Conservation (phyloP, 2,329 filamentous ascomycete genomes). For the Lecanicillium sp. region DNA sequence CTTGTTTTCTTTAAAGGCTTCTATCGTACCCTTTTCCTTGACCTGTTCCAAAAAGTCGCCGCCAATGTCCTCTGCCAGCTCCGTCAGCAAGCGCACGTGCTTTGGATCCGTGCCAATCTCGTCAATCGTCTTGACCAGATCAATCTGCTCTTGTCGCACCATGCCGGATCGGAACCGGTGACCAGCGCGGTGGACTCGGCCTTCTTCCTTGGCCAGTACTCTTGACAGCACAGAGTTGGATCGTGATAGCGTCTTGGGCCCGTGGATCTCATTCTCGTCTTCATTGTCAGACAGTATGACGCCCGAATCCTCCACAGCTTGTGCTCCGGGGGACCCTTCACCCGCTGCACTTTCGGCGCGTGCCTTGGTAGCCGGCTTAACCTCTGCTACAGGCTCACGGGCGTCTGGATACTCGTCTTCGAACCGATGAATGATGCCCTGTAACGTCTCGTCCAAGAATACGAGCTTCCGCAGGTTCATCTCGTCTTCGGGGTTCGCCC, state of each 20-base stretch:
- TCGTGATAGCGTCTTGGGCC: constrained; percentile 34
- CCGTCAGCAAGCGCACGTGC: constrained; percentile 45
- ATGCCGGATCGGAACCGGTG: constrained; percentile 48
- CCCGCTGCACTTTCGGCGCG: constrained; percentile 4
- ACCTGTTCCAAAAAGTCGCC: constrained; percentile 50
- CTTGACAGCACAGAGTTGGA: constrained; percentile 46
- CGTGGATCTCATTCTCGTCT: constrained; percentile 37
- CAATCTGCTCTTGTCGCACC: constrained; percentile 42
- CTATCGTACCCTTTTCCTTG: constrained; percentile 49
- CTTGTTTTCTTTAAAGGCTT: constrained; percentile 51
- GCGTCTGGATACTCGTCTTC: constrained; percentile 95
- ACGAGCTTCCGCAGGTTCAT: constrained; percentile 72
- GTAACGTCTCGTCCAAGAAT: constrained; percentile 81
- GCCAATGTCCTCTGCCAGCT: constrained; percentile 54
- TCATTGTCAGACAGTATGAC: constrained; percentile 37
- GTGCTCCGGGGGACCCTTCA: constrained; percentile 2
- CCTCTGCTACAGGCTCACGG: constrained; percentile 30
- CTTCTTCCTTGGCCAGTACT: constrained; percentile 48
- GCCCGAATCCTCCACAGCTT: constrained; percentile 24
- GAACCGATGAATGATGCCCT: constrained; percentile 89
- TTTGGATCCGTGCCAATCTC: constrained; percentile 42
- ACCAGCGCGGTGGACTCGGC: constrained; percentile 44
- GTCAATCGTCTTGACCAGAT: constrained; percentile 38
- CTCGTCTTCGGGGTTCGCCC: constrained; percentile 61
- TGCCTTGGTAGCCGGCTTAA: neutral